Base-by-base conservation (phyloP, 2,329 filamentous ascomycete species). In the Fusarium avenaceum region DNA sequence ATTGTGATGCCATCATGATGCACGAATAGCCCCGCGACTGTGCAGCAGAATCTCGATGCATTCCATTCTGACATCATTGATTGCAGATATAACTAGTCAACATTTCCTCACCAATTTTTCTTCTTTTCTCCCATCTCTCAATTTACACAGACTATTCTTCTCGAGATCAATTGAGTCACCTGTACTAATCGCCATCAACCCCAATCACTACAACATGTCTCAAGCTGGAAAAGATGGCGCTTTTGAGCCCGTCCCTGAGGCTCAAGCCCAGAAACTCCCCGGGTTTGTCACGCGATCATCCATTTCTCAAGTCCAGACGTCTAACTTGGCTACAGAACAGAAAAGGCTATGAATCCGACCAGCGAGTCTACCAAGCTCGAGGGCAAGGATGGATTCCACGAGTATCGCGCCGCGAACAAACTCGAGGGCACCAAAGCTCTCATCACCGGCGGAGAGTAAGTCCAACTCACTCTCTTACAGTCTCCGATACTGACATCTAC, bases 371-470 rank as follows among this genome's bases (percentile, higher is more conserved):
- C 80, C 2, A 79, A 76, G 38, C 75, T 82, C 3, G 78, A 83
- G 52, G 81, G 80, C 22, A 78, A 79, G 47, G 69, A 72, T 24
- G 63, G 73, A 10, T 75, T 80, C 24, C 64, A 77, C 5, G 81
- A 83, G 42, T 81, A 81, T 20, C 59, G 69, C 7, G 84, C 83
- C 0, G 82, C 82, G 2, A 80, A 79, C 17, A 87, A 86, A 64
- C 74, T 88, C 45, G 80, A 80, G 33, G 82, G 80, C 9, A 81
- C 80, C 70, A 86, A 85, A 42, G 84, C 82, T 3, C 70, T 87
- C 9, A 85, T 88, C 60, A 87, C 85, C 0, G 85, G 85, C 4
- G 86, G 86, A 70, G 86, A 87, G 84, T 86, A 75, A 65, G 84
- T 76, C 2, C 2, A 4, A 4, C 9, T 0, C 15, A 15, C 7